Percentiles rank a stretch among this genome's conserved stretches.
These are phyloP conservation scores for Viridothelium virens DNA, from an alignment of 495 filamentous ascomycete genomes.

Conservation along the genomic window DNA sequence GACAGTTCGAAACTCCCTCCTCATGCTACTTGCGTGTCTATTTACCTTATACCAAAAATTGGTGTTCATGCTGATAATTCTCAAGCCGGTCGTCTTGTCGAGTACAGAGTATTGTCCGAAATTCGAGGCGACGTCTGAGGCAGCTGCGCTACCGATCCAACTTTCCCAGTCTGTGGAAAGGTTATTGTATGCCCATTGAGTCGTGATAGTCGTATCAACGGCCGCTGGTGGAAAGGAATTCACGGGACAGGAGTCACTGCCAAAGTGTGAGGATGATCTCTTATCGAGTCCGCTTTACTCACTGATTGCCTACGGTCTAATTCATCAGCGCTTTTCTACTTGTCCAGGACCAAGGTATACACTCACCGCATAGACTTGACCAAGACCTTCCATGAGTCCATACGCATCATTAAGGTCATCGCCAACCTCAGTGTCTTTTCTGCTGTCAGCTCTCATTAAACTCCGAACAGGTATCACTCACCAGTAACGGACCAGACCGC, in stretches of 20 bases:
- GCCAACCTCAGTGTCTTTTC: slow-evolving; percentile 37
- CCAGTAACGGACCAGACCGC: slow-evolving; percentile 34
- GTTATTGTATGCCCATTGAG: slow-evolving; percentile 48
- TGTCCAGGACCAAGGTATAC: not conserved
- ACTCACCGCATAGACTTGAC: slow-evolving; percentile 41
- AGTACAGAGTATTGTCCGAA: slow-evolving; percentile 44
- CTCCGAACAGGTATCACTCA: not conserved
- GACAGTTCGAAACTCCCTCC: not conserved
- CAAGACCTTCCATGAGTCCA: slow-evolving; percentile 30
- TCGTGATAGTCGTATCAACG: slow-evolving; percentile 30
- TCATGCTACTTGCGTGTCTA: not conserved
- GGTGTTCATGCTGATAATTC: slow-evolving; percentile 52
- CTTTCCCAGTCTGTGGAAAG: slow-evolving; percentile 41
- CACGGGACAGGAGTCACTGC: slow-evolving; percentile 41
- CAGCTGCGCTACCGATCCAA: slow-evolving; percentile 39
- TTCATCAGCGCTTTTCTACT: not conserved
- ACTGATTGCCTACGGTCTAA: slow-evolving; percentile 43
- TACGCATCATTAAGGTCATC: slow-evolving; percentile 42
- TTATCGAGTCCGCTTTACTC: not conserved
- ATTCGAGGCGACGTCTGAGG: slow-evolving; percentile 30
- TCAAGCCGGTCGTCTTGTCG: slow-evolving; percentile 38
- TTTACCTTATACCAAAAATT: slow-evolving; percentile 46
- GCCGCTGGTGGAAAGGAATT: slow-evolving; percentile 43
- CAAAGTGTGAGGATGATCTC: not conserved
- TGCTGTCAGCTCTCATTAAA: not conserved